Evolutionary conservation across 2,329 filamentous ascomycete genomes (phyloP).

Genomic region (Phaeosphaeriaceae sp.): DNA sequence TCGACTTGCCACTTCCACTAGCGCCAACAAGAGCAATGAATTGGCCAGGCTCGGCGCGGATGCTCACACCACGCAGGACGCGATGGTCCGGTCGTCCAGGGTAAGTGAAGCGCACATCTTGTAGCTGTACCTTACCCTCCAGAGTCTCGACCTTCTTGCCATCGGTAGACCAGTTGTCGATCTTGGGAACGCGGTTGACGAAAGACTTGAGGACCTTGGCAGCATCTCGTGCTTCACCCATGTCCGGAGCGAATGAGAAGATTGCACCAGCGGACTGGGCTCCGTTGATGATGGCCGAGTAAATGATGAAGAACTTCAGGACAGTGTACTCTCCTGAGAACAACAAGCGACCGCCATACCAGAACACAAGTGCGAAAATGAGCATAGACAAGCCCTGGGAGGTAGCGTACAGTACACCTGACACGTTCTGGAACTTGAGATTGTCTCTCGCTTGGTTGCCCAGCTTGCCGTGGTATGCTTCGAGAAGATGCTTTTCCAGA

Average conservation of each 20-base stretch:
- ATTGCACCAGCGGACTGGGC: conserved; percentile 91
- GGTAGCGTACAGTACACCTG: conserved; percentile 79
- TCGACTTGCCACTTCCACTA: conserved; percentile 92
- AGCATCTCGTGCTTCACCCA: conserved; percentile 92
- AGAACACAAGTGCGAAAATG: conserved; percentile 48
- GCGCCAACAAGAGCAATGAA: conserved; percentile 93
- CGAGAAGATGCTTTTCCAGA: conserved; percentile 80
- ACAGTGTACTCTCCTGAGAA: conserved; percentile 62
- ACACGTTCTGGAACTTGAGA: conserved; percentile 75
- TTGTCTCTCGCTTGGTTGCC: conserved; percentile 72
- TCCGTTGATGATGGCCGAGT: conserved; percentile 86
- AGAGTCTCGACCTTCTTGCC: conserved; percentile 60
- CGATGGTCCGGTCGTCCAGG: conserved; percentile 89
- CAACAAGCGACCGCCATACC: conserved; percentile 47
- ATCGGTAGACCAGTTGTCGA: conserved; percentile 58
- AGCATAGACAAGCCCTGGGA: conserved; percentile 76
- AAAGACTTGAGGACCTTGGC: conserved; percentile 80
- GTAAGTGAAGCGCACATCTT: conserved; percentile 92
- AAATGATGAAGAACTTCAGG: conserved; percentile 94
- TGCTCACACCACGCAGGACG: conserved; percentile 84
- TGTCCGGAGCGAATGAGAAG: conserved; percentile 94
- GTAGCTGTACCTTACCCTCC: conserved; percentile 80
- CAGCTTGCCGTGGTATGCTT: conserved; percentile 74
- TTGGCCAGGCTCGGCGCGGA: conserved; percentile 76
- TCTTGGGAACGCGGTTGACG: conserved; percentile 80